These are phyloP conservation scores for Mycena pura DNA, from an alignment of 768 basidiomycete species.

Conservation along the genomic window DNA sequence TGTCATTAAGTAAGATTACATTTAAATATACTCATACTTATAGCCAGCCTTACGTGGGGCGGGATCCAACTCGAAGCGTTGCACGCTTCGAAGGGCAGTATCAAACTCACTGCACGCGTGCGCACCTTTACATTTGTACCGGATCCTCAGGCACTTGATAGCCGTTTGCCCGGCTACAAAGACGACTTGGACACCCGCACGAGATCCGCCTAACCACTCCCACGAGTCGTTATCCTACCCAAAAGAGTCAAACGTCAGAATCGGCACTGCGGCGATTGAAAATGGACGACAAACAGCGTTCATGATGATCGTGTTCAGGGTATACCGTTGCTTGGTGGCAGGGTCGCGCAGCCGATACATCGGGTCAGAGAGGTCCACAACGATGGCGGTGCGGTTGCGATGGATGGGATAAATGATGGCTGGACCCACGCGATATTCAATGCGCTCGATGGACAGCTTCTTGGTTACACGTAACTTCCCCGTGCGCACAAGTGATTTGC, in stretches of 20 bases:
- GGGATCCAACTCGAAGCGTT: conserved; percentile 6
- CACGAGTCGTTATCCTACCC: conserved; percentile 12
- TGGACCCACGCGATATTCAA: conserved; percentile 4
- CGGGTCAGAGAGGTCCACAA: not conserved
- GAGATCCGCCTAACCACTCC: not conserved
- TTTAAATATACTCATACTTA: no score
- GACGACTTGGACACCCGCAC: not conserved
- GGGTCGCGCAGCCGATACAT: not conserved
- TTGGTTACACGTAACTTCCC: not conserved
- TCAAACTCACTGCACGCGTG: conserved; percentile 1
- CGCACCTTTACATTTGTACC: conserved; percentile 1
- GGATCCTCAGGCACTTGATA: not conserved
- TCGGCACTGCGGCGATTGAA: no score
- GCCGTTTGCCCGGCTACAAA: not conserved
- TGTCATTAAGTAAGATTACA: no score
- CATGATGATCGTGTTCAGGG: not conserved
- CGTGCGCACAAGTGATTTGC: not conserved
- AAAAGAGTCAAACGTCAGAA: not conserved
- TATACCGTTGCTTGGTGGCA: not conserved
- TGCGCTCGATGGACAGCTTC: not conserved
- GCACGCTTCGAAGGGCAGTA: not conserved
- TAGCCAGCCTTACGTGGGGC: not conserved
- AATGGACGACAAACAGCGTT: conserved; percentile 2
- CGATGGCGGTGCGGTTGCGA: not conserved
- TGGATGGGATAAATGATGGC: conserved; percentile 6